These are phyloP conservation scores for Pyropia yezoensis DNA, from an alignment of 23 red algal genomes.

Conservation along the genomic window DNA sequence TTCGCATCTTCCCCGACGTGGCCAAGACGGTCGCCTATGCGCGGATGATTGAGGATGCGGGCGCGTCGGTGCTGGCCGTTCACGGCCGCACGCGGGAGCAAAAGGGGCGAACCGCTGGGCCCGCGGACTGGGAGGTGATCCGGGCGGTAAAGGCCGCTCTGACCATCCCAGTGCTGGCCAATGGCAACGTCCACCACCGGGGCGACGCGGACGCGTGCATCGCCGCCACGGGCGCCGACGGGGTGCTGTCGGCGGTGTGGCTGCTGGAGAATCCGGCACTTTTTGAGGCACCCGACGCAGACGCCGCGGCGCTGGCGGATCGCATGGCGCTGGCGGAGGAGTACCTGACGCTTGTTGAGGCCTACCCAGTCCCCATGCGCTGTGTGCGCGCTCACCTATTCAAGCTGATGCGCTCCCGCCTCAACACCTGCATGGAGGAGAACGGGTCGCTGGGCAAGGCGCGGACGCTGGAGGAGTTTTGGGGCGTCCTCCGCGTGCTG, in stretches of 20 bases:
- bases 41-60: slow-evolving; percentile 63
- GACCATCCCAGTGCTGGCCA: slow-evolving; percentile 81
- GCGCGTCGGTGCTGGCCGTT: slow-evolving; percentile 86
- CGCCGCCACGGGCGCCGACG: slow-evolving; percentile 51
- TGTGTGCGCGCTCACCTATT: slow-evolving; percentile 73
- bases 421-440: slow-evolving; percentile 59
- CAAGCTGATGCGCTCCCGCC: slow-evolving; percentile 47
- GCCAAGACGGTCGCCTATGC: slow-evolving; percentile 68
- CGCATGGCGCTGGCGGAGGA: slow-evolving; percentile 50
- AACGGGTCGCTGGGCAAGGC: slow-evolving; percentile 41
- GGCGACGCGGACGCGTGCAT: slow-evolving; percentile 66
- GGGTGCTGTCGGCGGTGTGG: slow-evolving; percentile 72
- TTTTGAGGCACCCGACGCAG: slow-evolving; percentile 15
- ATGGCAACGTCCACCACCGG: slow-evolving; percentile 67
- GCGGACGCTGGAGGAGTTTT: slow-evolving; percentile 26
- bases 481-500: slow-evolving; percentile 9
- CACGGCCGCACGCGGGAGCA: slow-evolving; percentile 93
- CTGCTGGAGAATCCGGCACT: slow-evolving; percentile 73
- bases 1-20: slow-evolving; percentile 82
- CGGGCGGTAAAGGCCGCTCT: slow-evolving; percentile 58
- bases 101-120: slow-evolving; percentile 59
- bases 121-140: slow-evolving; percentile 81
- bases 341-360: slow-evolving; percentile 64
- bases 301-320: slow-evolving; percentile 4
- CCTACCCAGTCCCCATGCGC: slow-evolving; percentile 32